Conservation (phyloP, 2,329 filamentous ascomycete species). For the Botryotinia narcissicola region DNA sequence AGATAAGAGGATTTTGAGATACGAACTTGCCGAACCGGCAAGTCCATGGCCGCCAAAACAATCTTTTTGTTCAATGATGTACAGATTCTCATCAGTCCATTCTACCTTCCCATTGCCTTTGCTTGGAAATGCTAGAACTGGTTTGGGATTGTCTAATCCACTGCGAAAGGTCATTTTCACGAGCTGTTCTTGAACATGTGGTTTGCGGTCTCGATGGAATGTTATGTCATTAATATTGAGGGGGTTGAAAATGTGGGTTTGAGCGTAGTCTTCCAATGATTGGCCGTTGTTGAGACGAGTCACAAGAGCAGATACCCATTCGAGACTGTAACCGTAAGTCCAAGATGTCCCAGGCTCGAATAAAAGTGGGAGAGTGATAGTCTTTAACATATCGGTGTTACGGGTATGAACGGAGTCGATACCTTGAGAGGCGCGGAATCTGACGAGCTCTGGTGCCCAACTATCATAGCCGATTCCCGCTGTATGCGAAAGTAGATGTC, state of each 20-base stretch:
- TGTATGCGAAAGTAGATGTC: constrained; percentile 32
- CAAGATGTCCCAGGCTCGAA: constrained; percentile 62
- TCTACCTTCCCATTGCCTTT: background rate
- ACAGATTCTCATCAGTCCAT: background rate
- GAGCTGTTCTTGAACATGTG: background rate
- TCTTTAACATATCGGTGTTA: background rate
- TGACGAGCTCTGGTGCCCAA: background rate
- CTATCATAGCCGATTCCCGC: constrained; percentile 30
- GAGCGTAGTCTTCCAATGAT: constrained; percentile 18
- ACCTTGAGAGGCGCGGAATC: background rate
- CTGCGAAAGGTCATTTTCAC: constrained; percentile 11
- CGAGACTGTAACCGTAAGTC: constrained; percentile 53
- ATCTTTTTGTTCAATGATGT: background rate
- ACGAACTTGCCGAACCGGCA: background rate
- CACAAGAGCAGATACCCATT: constrained; percentile 52
- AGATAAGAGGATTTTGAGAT: background rate
- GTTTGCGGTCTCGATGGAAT: constrained; percentile 15
- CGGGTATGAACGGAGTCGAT: background rate
- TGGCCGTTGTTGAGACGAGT: constrained; percentile 39
- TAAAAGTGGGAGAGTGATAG: constrained; percentile 46
- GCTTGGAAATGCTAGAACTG: background rate
- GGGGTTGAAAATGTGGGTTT: constrained; percentile 22
- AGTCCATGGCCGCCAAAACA: constrained; percentile 20
- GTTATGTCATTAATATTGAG: constrained; percentile 22
- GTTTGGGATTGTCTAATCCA: background rate